Evolutionary conservation across 345 rosid species (phyloP).

Genomic region (Rubroshorea leprosula): DNA sequence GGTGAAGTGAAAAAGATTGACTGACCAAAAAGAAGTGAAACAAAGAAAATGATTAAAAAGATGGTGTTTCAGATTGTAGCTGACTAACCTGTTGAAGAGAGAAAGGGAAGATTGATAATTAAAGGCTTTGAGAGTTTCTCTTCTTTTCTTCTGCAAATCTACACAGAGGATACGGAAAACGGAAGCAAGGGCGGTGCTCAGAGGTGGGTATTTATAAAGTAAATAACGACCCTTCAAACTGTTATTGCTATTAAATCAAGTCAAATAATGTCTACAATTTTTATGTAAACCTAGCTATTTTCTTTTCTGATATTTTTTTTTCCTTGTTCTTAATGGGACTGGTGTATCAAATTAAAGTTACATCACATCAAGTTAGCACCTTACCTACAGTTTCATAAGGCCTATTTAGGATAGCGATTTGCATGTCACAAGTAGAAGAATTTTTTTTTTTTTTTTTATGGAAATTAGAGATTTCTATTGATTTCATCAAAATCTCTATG

Average conservation of each 20-base stretch:
- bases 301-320: too few relatives aligned
- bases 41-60: conserved; percentile 23
- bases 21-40: conserved; percentile 38
- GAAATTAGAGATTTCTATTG: too few relatives aligned
- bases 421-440: too few relatives aligned
- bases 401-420: too few relatives aligned
- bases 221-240: conserved; percentile 13
- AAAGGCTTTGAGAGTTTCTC: conserved; percentile 12
- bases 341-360: too few relatives aligned
- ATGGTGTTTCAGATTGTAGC: conserved; percentile 30
- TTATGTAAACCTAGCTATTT: too few relatives aligned
- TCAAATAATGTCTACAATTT: too few relatives aligned
- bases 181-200: conserved; percentile 23
- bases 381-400: too few relatives aligned
- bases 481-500: too few relatives aligned
- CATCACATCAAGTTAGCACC: too few relatives aligned
- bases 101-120: conserved; percentile 12
- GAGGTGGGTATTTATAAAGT: conserved; percentile 38
- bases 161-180: conserved; percentile 34
- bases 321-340: too few relatives aligned
- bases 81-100: conserved; percentile 37
- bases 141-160: conserved; percentile 26
- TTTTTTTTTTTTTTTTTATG: too few relatives aligned
- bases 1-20: conserved; percentile 10
- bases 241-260: background rate